A percentile compares a stretch with the other conserved stretches of the same genome.
These are phyloP conservation scores for Achaetomium macrosporum DNA, from an alignment of 2,329 filamentous ascomycete species.

Conservation along the genomic window DNA sequence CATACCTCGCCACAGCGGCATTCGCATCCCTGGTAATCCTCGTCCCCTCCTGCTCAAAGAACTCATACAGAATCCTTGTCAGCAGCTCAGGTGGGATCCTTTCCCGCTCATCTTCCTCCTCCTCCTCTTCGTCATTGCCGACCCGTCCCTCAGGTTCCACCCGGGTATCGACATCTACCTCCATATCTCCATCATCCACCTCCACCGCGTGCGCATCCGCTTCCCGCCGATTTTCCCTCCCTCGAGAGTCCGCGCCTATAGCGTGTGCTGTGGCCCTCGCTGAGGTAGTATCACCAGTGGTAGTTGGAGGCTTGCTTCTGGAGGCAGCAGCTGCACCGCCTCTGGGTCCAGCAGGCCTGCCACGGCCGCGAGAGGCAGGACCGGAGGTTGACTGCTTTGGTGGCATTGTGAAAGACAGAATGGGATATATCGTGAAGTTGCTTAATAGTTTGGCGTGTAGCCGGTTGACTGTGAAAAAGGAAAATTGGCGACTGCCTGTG, in stretches of 20 bases:
- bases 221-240: background rate
- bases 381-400: slow-evolving; percentile 11
- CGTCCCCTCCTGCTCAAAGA: slow-evolving; percentile 67
- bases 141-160: slow-evolving; percentile 15
- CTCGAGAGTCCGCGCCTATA: too few species aligned
- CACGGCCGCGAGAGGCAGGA: slow-evolving; percentile 18
- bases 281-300: too few species aligned
- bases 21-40: slow-evolving; percentile 74
- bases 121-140: slow-evolving; percentile 21
- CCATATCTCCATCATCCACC: background rate
- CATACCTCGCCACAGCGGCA: slow-evolving; percentile 70
- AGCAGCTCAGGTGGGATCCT: slow-evolving; percentile 69
- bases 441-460: too few species aligned
- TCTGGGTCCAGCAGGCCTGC: background rate
- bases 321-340: background rate
- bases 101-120: slow-evolving; percentile 27
- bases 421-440: background rate
- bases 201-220: background rate
- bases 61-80: slow-evolving; percentile 69
- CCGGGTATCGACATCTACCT: slow-evolving; percentile 21
- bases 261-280: too few species aligned
- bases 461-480: too few species aligned
- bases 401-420: slow-evolving; percentile 33
- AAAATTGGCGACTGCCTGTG: too few species aligned
- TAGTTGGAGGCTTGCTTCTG: too few species aligned